Percentiles rank a stretch among this genome's conserved stretches.
Evolutionary conservation across 768 basidiomycete species (phyloP).

Genomic region (Tylopilus balloui): DNA sequence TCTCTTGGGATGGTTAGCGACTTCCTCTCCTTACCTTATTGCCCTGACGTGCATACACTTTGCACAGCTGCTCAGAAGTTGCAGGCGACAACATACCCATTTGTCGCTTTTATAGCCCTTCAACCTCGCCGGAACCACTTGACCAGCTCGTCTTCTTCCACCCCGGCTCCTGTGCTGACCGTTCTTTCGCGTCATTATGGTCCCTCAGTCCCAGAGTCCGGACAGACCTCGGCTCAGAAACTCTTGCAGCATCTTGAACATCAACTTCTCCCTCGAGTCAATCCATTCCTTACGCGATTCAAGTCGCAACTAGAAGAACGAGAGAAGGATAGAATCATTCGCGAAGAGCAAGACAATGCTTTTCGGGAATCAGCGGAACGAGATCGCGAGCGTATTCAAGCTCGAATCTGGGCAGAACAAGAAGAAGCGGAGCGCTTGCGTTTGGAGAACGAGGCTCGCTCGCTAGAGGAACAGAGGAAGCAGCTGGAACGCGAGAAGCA

Average conservation of each 20-base stretch:
- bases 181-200: slow-evolving; percentile 87
- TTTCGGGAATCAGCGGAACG: slow-evolving; percentile 59
- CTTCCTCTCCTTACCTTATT: neutral
- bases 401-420: slow-evolving; percentile 45
- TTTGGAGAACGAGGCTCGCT: slow-evolving; percentile 28
- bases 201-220: slow-evolving; percentile 42
- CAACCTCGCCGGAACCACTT: slow-evolving; percentile 58
- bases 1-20: slow-evolving; percentile 68
- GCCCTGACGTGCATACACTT: slow-evolving; percentile 1
- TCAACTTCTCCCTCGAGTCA: slow-evolving; percentile 76
- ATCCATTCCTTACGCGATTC: slow-evolving; percentile 66
- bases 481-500: slow-evolving; percentile 37
- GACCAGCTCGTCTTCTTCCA: slow-evolving; percentile 32
- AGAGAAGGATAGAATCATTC: slow-evolving; percentile 53
- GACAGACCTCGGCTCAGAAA: slow-evolving; percentile 57
- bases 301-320: slow-evolving; percentile 46
- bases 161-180: slow-evolving; percentile 53
- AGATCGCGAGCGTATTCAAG: slow-evolving; percentile 67
- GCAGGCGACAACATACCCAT: slow-evolving; percentile 87
- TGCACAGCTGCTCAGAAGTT: slow-evolving; percentile 60
- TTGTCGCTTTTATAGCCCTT: slow-evolving; percentile 86
- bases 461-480: slow-evolving; percentile 33
- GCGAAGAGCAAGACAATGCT: slow-evolving; percentile 80
- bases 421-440: slow-evolving; percentile 33
- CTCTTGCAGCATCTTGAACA: slow-evolving; percentile 64